Percentiles rank a stretch among this genome's conserved stretches.
Conservation (phyloP, 2,329 filamentous ascomycete genomes). For the Colletotrichum echinochloae region DNA sequence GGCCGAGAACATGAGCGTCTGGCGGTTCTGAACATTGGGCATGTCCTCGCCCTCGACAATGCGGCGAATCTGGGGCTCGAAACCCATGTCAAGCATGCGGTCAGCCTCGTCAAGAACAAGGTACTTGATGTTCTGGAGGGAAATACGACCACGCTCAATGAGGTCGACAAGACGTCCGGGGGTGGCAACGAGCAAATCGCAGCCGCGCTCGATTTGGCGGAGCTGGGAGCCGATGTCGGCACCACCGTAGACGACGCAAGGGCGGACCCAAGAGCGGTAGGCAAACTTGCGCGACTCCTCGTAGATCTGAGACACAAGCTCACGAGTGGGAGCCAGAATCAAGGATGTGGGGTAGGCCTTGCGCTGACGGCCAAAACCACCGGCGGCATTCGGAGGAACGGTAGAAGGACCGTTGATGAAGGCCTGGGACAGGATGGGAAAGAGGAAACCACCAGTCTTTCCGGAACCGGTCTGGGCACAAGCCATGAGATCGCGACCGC, state of each 20-base stretch:
- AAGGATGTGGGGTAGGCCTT: constrained; percentile 98
- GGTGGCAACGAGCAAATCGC: constrained; percentile 96
- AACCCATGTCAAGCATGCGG: constrained; percentile 99
- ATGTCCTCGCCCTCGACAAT: constrained; percentile 99
- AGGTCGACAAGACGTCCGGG: constrained; percentile 97
- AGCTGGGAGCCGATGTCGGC: constrained; percentile 98
- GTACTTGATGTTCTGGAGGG: constrained; percentile 98
- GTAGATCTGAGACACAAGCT: constrained; percentile 98
- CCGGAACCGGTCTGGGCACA: constrained; percentile 99
- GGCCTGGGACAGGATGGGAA: constrained; percentile 98
- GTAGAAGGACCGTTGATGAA: constrained; percentile 88
- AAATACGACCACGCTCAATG: constrained; percentile 98
- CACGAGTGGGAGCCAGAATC: constrained; percentile 95
- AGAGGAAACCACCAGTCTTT: constrained; percentile 99
- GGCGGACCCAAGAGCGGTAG: constrained; percentile 98
- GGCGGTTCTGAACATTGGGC: constrained; percentile 84
- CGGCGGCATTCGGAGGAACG: constrained; percentile 71
- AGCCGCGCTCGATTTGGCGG: constrained; percentile 96
- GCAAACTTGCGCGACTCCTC: constrained; percentile 98
- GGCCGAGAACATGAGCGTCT: constrained; percentile 99
- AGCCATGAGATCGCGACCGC: constrained; percentile 97
- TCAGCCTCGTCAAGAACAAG: constrained; percentile 98
- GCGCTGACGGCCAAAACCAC: constrained; percentile 89
- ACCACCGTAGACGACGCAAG: constrained; percentile 98
- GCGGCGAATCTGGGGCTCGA: constrained; percentile 98